These are phyloP conservation scores for Ophiostoma tasmaniense DNA, from an alignment of 2,329 filamentous ascomycete species.

Conservation along the genomic window DNA sequence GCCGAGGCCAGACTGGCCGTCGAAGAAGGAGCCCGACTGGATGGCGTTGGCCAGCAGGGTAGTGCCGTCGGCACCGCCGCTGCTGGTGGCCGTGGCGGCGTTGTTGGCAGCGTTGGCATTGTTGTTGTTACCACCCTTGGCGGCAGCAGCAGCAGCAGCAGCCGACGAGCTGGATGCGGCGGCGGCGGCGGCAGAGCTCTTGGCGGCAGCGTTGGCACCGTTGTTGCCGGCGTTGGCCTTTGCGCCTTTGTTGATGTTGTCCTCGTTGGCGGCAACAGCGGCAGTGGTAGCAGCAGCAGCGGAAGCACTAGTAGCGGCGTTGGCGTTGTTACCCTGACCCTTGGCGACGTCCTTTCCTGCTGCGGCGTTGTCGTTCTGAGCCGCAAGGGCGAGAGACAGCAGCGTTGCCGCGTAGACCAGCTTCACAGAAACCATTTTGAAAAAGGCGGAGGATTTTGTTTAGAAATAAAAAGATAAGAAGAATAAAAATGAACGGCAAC, in stretches of 20 bases:
- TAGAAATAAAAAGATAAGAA: background rate
- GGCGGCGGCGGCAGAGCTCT: background rate
- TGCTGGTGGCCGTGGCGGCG: slow-evolving; percentile 10
- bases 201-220: slow-evolving; percentile 6
- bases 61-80: slow-evolving; percentile 19
- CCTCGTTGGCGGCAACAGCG: background rate
- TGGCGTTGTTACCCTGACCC: too few species aligned
- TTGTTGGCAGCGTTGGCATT: slow-evolving; percentile 27
- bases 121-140: background rate
- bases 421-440: slow-evolving; percentile 25
- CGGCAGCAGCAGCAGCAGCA: background rate
- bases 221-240: slow-evolving; percentile 7
- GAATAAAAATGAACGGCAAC: slow-evolving; percentile 16
- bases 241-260: slow-evolving; percentile 9
- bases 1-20: slow-evolving; percentile 28
- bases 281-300: background rate
- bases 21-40: slow-evolving; percentile 30
- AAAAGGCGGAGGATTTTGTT: background rate
- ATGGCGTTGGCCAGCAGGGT: slow-evolving; percentile 25
- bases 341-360: background rate
- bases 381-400: slow-evolving; percentile 23
- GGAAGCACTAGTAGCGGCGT: background rate
- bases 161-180: background rate
- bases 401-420: slow-evolving; percentile 26
- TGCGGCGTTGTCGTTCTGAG: slow-evolving; percentile 19